Base-by-base conservation (phyloP, 2,329 filamentous ascomycete genomes). In the Fusarium guadeloupense region DNA sequence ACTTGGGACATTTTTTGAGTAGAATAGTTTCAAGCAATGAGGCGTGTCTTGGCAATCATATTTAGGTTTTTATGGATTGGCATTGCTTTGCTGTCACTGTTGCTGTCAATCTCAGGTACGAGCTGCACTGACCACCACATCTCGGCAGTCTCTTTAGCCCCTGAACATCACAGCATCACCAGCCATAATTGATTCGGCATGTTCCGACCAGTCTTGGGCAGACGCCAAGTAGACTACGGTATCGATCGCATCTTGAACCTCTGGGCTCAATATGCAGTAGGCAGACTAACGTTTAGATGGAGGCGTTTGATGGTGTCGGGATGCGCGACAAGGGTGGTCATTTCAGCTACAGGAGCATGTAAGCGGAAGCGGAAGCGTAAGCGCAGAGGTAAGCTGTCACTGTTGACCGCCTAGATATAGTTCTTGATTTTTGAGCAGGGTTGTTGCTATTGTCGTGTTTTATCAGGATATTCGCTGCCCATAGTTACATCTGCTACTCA, bases 51-150 rank as follows among this genome's bases (percentile, higher is more conserved):
- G 55, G 55, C 54, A 59, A 34, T 26, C 25, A 26, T 26, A 12
- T 26, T n/a, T 9, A 34, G 6, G 31, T 10, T 34, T 19, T 2
- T 16, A 34, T 34, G 26, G 17, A 12, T 34, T 26, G 30, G 26
- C n/a, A 12, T 34, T 26, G 30, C 52, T 45, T 53, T 59, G 39
- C 45, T 52, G 25, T 59, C 23, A 26, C 54, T 59, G 25, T 59
- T 26, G 31, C 54, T 59, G 55, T 53, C 55, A 53, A 53, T 52
- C 54, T 52, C 55, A 59, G 54, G 55, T 31, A 52, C 53, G 21
- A 9, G 37, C 31, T 44, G 54, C 53, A 58, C 53, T 53, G 54
- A 35, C 54, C 54, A 53, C 45, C 35, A 45, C 16, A 40, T 26
- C 34, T 40, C 39, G 16, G 50, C 40, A 46, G 46, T 39, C 17